Base-by-base conservation (phyloP, 495 filamentous ascomycete genomes). In the Annulohypoxylon nitens region DNA sequence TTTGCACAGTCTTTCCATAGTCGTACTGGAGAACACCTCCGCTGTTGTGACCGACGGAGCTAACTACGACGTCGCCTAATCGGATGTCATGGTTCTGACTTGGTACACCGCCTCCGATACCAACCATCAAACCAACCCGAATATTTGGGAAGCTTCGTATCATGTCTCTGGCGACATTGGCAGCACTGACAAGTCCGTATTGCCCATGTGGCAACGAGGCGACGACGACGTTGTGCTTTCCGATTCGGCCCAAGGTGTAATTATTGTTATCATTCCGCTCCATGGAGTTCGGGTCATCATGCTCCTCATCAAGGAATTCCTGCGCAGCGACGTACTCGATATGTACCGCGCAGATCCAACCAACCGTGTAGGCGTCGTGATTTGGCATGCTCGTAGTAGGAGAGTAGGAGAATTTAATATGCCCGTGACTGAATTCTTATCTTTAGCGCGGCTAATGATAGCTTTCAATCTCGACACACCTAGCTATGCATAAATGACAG, bases 61-160 rank as follows among this genome's bases (percentile, higher is more conserved):
- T 73, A 43, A 79, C 75, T 0, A 79, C 75, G 33, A 79, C 51
- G 41, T 79, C 75, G 0, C 78, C 78, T 2, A 79, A 64, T 5
- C 75, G 79, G 3, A 87, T 80, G 69, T 83, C 76, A 57, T 77
- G 64, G 9, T 70, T 68, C n/a, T 20, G 16, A 59, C 50, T 81
- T 11, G 83, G 82, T 4, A 80, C 78, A 12, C 82, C 84, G 7
- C 83, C 83, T 3, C 78, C 86, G 53, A 86, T 85, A 16, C 85
- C 85, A 2, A 88, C 85, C 78, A 87, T 83, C 20, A 88, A 73
- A 34, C 76, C 66, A 61, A 84, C 66, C 14, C 79, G 63, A 12
- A 88, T 63, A 23, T 77, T 78, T 12, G 80, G 75, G 61, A 87
- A 88, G 30, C 66, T 85, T 2, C 74, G 73, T 7, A 77, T 51